Evolutionary conservation across 306 rosid genomes (phyloP), one percentile per base, ranked within the genome.

Genomic region (Arachis stenosperma): DNA sequence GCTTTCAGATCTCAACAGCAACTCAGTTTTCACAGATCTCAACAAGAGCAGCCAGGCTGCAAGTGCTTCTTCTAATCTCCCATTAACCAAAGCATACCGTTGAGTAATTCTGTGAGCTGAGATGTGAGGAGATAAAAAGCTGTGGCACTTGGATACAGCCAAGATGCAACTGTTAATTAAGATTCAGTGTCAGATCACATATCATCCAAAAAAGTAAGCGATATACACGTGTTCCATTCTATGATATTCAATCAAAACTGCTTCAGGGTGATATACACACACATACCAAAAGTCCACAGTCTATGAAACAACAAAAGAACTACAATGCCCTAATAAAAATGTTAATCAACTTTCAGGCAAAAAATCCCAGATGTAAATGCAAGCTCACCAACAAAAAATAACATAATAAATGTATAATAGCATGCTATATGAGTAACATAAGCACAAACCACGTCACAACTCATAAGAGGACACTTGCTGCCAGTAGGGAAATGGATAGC

Each of bases 71-170:
- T 58, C 7, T 30, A 58, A 30, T 58, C 27, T 58, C 11, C 41
- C 41, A 7, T 7, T 39, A 47, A 9, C 36, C 44, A 37, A 67
- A 46, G 4, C 67, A 17, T n/a, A 47, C 36, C 47, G 2, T 33
- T 71, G 76, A 71, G 55, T 41, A 29, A 44, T 52, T 76, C 29
- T 41, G 47, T 13, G 64, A 76, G 65, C 56, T 61, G 75, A 76
- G 71, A 37, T 22, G 55, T 50, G 27, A 40, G 7, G 33, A 61
- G 76, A 69, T 52, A 57, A 69, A 55, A 39, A 48, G 30, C 5
- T 41, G 65, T 13, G 5, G n/a, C 78, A 51, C 63, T 51, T 73
- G 52, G 30, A 50, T 7, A 50, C 61, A 22, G 44, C 9, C 41
- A 61, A 39, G 15, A 48, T 59, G 60, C 69, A 60, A 6, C 69